Evolutionary conservation across 805 yeast genomes (phyloP).

Genomic region (Lachancea thermotolerans): DNA sequence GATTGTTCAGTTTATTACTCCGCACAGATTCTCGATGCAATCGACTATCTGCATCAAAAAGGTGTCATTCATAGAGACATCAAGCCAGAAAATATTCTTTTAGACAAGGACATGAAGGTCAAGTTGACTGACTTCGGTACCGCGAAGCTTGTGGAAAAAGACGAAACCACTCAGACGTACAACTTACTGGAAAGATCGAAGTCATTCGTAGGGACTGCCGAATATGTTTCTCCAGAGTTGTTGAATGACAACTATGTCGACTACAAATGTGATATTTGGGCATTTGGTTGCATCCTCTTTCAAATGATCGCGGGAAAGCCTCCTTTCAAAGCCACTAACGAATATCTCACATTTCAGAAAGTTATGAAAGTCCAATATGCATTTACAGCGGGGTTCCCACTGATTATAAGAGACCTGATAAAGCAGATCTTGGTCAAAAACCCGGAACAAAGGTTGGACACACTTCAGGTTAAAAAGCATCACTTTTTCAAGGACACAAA

Average conservation of each 20-base stretch:
- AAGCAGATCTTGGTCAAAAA: slow-evolving; percentile 58
- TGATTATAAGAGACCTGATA: slow-evolving; percentile 62
- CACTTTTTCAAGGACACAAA: slow-evolving; percentile 52
- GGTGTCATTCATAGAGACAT: slow-evolving; percentile 79
- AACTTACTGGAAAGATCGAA: slow-evolving; percentile 65
- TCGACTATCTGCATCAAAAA: slow-evolving; percentile 61
- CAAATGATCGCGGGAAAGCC: slow-evolving; percentile 95
- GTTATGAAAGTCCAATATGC: slow-evolving; percentile 76
- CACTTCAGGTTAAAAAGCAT: slow-evolving; percentile 54
- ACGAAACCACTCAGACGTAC: slow-evolving; percentile 37
- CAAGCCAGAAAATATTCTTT: slow-evolving; percentile 73
- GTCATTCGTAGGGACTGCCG: slow-evolving; percentile 84
- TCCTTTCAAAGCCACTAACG: slow-evolving; percentile 79
- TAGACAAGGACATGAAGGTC: slow-evolving; percentile 53
- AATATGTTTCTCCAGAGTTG: slow-evolving; percentile 76
- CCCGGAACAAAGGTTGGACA: slow-evolving; percentile 56
- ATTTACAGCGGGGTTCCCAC: slow-evolving; percentile 79
- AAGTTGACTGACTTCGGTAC: slow-evolving; percentile 83
- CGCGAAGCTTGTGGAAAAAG: slow-evolving; percentile 59
- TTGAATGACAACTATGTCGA: slow-evolving; percentile 76
- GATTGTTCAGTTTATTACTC: slow-evolving; percentile 60
- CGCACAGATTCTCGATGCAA: slow-evolving; percentile 69
- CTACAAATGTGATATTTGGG: slow-evolving; percentile 96
- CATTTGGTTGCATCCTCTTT: slow-evolving; percentile 91
- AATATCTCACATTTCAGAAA: slow-evolving; percentile 74